Evolutionary conservation across 345 rosid species (phyloP).

Genomic region (Aethionema arabicum): DNA sequence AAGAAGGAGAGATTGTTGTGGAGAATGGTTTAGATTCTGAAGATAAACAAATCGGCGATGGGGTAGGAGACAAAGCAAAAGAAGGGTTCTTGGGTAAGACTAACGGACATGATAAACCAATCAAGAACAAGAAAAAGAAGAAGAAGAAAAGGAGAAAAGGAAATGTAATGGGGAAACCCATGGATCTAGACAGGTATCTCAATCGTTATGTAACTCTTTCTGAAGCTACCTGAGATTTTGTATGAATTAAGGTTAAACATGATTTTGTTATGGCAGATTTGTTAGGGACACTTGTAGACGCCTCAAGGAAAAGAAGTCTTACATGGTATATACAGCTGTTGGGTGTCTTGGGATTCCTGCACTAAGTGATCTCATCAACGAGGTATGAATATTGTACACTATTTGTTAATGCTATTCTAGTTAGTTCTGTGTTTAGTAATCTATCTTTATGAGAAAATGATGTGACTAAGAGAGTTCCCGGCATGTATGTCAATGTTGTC

Average conservation of each 20-base stretch:
- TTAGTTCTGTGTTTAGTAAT: slow-evolving; percentile 3
- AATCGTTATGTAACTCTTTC: not conserved
- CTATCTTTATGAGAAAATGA: not conserved
- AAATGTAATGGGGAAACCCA: slow-evolving; percentile 42
- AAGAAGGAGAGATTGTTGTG: slow-evolving; percentile 75
- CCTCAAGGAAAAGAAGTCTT: slow-evolving; percentile 87
- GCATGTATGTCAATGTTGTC: slow-evolving; percentile 33
- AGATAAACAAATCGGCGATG: slow-evolving; percentile 13
- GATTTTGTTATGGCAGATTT: slow-evolving; percentile 54
- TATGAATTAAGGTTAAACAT: not conserved
- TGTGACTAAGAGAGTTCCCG: not conserved
- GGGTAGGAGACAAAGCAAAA: slow-evolving; percentile 31
- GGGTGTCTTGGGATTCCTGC: slow-evolving; percentile 85
- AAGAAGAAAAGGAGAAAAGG: slow-evolving; percentile 46
- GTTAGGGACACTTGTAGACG: slow-evolving; percentile 76
- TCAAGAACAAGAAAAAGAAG: slow-evolving; percentile 53
- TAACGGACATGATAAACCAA: slow-evolving; percentile 33
- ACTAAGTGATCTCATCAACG: slow-evolving; percentile 63
- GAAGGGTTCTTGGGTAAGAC: slow-evolving; percentile 40
- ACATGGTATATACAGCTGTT: slow-evolving; percentile 86
- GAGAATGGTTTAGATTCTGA: slow-evolving; percentile 39
- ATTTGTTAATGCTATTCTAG: slow-evolving; percentile 4
- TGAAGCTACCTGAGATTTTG: not conserved
- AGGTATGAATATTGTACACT: slow-evolving; percentile 46
- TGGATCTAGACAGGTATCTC: slow-evolving; percentile 56